These are phyloP conservation scores for Setomelanomma holmii DNA, from an alignment of 2,329 filamentous ascomycete species.

Conservation along the genomic window DNA sequence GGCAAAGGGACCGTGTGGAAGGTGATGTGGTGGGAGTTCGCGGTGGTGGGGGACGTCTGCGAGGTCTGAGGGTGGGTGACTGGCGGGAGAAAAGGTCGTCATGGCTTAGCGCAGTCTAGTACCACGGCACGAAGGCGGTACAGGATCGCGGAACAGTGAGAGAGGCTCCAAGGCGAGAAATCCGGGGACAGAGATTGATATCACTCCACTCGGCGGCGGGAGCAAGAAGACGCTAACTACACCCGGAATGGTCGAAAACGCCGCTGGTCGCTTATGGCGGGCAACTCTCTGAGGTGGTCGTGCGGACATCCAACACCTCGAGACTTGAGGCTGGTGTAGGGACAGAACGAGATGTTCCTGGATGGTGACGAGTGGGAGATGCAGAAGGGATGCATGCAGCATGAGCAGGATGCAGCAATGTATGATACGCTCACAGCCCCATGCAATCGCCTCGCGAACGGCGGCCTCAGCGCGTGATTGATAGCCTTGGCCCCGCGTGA, in stretches of 20 bases:
- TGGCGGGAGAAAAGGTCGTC: conserved; percentile 37
- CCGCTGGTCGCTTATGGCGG: conserved; percentile 23
- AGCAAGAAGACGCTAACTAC: conserved; percentile 22
- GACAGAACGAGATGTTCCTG: neutral
- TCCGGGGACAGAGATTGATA: conserved; percentile 25
- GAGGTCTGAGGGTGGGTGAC: conserved; percentile 22
- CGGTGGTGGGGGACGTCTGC: conserved; percentile 42
- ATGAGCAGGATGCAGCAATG: neutral
- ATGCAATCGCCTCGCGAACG: conserved; percentile 7
- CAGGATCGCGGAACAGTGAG: conserved; percentile 1
- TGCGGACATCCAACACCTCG: neutral
- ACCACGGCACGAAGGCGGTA: conserved; percentile 4
- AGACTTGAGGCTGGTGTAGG: neutral
- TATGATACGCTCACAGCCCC: conserved; percentile 11
- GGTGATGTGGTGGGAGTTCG: conserved; percentile 30
- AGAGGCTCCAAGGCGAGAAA: conserved; percentile 6
- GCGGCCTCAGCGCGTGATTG: conserved; percentile 19
- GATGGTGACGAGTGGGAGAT: neutral
- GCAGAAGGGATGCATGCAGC: conserved; percentile 3
- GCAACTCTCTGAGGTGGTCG: no score
- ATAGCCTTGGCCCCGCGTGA: conserved; percentile 17
- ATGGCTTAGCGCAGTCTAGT: conserved; percentile 22
- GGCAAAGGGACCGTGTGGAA: conserved; percentile 32
- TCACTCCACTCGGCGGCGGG: conserved; percentile 18
- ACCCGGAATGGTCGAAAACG: conserved; percentile 19